Evolutionary conservation across 192 early-diverging fungal genomes (phyloP), one percentile per base, ranked within the genome.

Genomic region (Coemansia pectinata): DNA sequence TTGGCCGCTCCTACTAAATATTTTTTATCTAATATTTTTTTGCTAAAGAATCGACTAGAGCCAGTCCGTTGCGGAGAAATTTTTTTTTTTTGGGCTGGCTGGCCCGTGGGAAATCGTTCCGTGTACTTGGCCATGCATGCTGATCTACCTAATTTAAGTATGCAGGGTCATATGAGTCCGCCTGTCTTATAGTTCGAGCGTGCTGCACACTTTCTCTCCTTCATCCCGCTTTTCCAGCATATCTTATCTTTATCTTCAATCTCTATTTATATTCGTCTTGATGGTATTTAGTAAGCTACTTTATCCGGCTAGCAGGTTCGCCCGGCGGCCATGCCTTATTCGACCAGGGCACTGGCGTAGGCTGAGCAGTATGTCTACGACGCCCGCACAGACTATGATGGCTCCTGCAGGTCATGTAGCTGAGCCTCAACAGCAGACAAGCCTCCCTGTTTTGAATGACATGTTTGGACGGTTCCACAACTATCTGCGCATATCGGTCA

Each of bases 401-500:
- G 21, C 23, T 5, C 23, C 25, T 9, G 10, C 6, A n/a, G 21
- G 3, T 1, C 23, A n/a, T 23, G 10, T 12, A n/a, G 6, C 29
- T 6, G 17, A 17, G 55, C 29, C 55, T 34, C 29, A 15, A 29
- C 29, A 58, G 33, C 55, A 34, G 29, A 17, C 31, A 17, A 31
- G 15, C 17, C 55, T 42, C 12, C 80, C 80, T 1, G 71, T 73
- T 17, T 65, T 96, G 62, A 76, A 79, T 0, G 96, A 98, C 72
- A 85, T 85, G 45, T 96, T 96, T 87, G 87, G 88, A 21, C 88
- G 97, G 31, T 86, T 90, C 68, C 97, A 99, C 78, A 94, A 90
- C 39, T 99, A 99, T 63, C 85, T 99, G 62, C 91, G 97, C 14
- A 96, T 99, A 33, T 95, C 94, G 0, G 76, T 99, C 8, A 97